Evolutionary conservation across 2,329 filamentous ascomycete species (phyloP).

Genomic region (Cadophora luteo-olivacea): DNA sequence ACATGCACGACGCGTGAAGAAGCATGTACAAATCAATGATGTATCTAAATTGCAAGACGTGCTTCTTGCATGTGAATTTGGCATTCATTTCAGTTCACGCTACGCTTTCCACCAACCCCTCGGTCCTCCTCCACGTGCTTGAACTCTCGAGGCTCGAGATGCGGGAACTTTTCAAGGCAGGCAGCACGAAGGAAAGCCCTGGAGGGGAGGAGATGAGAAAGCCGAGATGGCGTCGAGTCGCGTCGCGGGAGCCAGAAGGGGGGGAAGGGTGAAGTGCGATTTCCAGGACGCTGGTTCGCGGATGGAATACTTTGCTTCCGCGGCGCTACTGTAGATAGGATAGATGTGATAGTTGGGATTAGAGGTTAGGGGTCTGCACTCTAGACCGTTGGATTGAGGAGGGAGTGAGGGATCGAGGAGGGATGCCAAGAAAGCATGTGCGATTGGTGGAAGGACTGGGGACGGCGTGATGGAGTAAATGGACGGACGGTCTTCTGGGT

Average conservation of each 20-base stretch:
- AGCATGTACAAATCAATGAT: too few relatives aligned
- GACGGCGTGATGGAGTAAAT: not conserved
- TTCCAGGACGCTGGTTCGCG: slow-evolving; percentile 8
- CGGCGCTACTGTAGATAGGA: not conserved
- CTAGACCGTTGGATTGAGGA: not conserved
- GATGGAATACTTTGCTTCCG: slow-evolving; percentile 1
- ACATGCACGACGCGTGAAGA: too few relatives aligned
- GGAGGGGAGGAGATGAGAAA: slow-evolving; percentile 2
- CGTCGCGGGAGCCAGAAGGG: not conserved
- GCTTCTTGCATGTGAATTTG: not conserved
- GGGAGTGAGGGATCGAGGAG: not conserved
- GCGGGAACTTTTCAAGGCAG: not conserved
- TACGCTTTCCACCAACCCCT: not conserved
- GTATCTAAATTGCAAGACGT: too few relatives aligned
- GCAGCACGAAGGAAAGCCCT: not conserved
- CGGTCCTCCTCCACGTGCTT: not conserved
- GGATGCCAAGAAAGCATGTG: not conserved
- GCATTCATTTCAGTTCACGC: not conserved
- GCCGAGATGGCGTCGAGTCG: slow-evolving; percentile 1
- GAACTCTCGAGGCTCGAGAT: not conserved
- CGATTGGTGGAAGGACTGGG: not conserved
- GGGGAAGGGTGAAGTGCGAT: not conserved
- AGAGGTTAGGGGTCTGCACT: not conserved
- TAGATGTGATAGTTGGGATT: not conserved
- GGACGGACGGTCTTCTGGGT: not conserved